Evolutionary conservation across 352 stramenopile genomes (phyloP).

Genomic region (Phytophthora pseudosyringae): DNA sequence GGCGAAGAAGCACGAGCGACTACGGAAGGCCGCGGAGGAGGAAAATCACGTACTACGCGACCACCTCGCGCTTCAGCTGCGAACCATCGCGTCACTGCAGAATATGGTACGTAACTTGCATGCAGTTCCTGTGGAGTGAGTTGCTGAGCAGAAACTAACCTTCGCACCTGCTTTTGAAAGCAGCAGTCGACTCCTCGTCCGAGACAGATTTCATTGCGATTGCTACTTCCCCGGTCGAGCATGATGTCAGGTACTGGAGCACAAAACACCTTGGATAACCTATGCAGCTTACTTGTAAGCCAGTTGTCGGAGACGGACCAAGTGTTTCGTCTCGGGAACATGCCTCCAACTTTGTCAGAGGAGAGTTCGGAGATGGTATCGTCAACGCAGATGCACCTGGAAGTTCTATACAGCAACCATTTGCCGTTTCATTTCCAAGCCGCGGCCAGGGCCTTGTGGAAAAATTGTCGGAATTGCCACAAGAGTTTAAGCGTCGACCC

Average conservation of each 20-base stretch:
- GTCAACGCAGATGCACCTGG: slow-evolving; percentile 2
- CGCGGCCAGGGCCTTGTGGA: slow-evolving; percentile 4
- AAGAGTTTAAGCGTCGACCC: background rate
- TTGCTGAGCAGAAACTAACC: background rate
- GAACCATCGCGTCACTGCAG: slow-evolving; percentile 5
- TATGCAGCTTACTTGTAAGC: background rate
- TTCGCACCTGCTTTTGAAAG: background rate
- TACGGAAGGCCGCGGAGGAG: background rate
- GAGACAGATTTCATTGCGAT: background rate
- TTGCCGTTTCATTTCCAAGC: slow-evolving; percentile 2
- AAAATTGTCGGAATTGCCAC: background rate
- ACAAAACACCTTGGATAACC: slow-evolving; percentile 1
- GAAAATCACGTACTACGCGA: slow-evolving; percentile 1
- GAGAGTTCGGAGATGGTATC: background rate
- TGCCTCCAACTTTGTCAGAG: slow-evolving; percentile 1
- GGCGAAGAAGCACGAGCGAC: slow-evolving; percentile 1
- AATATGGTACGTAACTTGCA: background rate
- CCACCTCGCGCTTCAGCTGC: background rate
- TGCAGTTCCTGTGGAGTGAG: background rate
- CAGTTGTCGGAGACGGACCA: background rate
- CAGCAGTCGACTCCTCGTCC: background rate
- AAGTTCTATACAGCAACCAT: background rate
- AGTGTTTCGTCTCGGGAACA: background rate
- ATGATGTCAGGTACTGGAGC: background rate
- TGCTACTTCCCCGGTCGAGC: background rate